These are phyloP conservation scores for Rickenella mellea DNA, from an alignment of 768 basidiomycete species.

Conservation along the genomic window DNA sequence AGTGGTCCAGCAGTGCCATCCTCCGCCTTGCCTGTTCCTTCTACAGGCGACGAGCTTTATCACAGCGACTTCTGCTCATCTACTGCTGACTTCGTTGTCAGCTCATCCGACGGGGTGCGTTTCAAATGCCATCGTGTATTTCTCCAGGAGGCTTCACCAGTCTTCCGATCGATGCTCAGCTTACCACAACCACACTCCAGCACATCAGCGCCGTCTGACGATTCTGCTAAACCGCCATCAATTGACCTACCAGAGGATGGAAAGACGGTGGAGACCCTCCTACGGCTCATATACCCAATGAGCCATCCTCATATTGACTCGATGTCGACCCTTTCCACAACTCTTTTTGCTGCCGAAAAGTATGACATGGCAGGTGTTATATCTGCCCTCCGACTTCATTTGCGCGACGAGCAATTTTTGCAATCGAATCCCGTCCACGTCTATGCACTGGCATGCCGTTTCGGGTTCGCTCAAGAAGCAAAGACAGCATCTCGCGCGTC, in stretches of 20 bases:
- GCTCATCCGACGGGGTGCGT: constrained; percentile 8
- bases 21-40: not conserved
- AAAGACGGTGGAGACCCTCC: constrained; percentile 34
- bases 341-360: constrained; percentile 49
- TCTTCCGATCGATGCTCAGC: constrained; percentile 62
- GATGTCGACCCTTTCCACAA: constrained; percentile 41
- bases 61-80: constrained; percentile 25
- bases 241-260: constrained; percentile 49
- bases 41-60: not conserved
- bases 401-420: constrained; percentile 18
- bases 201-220: constrained; percentile 10
- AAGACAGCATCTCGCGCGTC: constrained; percentile 4
- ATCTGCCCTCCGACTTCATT: constrained; percentile 28
- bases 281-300: constrained; percentile 56
- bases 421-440: constrained; percentile 30
- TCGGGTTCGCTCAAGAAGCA: constrained; percentile 22
- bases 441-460: constrained; percentile 33
- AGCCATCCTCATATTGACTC: constrained; percentile 40
- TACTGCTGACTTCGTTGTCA: constrained; percentile 46
- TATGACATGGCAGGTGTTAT: constrained; percentile 49
- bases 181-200: constrained; percentile 38
- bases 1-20: not conserved
- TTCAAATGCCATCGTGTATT: constrained; percentile 37
- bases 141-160: constrained; percentile 52
- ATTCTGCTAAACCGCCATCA: constrained; percentile 24